These are phyloP conservation scores for Trichosporon sp. DNA, from an alignment of 1,284 basidiomycete species.

Conservation along the genomic window DNA sequence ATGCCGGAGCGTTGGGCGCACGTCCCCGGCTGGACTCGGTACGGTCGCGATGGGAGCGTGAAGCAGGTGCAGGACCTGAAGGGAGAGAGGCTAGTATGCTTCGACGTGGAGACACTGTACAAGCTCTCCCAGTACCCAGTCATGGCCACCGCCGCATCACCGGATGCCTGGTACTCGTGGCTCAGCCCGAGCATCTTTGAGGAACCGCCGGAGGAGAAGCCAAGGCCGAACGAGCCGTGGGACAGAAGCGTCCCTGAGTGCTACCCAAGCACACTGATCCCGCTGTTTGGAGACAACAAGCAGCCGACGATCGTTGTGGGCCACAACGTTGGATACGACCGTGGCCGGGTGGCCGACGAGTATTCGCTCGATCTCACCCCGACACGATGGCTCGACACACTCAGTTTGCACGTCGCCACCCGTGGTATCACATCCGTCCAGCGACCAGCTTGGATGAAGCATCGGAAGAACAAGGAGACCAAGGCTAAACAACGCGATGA, in stretches of 20 bases:
- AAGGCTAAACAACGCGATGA: conserved; percentile 42
- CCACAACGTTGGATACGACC: conserved; percentile 94
- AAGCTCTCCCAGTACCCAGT: conserved; percentile 74
- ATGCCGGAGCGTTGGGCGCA: conserved; percentile 66
- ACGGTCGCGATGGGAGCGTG: conserved; percentile 49
- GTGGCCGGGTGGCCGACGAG: conserved; percentile 77
- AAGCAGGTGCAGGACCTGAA: conserved; percentile 47
- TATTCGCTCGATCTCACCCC: conserved; percentile 66
- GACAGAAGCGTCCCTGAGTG: conserved; percentile 25
- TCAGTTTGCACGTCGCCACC: conserved; percentile 90
- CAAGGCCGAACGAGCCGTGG: conserved; percentile 21
- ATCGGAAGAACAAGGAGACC: conserved; percentile 55
- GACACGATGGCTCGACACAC: conserved; percentile 88
- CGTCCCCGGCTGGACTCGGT: conserved; percentile 86
- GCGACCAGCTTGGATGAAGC: conserved; percentile 84
- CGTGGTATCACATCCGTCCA: conserved; percentile 94
- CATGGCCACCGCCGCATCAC: conserved; percentile 83
- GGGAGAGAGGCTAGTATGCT: conserved; percentile 69
- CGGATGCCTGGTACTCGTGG: conserved; percentile 91
- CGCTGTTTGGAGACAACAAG: conserved; percentile 31
- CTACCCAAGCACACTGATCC: conserved; percentile 40
- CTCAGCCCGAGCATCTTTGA: conserved; percentile 87
- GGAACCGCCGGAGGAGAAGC: conserved; percentile 25
- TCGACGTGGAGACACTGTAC: conserved; percentile 94
- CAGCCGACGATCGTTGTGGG: conserved; percentile 71